A percentile compares a stretch with the other conserved stretches of the same genome.
Evolutionary conservation across 306 rosid genomes (phyloP).

Genomic region (Cicer chorassanicum): DNA sequence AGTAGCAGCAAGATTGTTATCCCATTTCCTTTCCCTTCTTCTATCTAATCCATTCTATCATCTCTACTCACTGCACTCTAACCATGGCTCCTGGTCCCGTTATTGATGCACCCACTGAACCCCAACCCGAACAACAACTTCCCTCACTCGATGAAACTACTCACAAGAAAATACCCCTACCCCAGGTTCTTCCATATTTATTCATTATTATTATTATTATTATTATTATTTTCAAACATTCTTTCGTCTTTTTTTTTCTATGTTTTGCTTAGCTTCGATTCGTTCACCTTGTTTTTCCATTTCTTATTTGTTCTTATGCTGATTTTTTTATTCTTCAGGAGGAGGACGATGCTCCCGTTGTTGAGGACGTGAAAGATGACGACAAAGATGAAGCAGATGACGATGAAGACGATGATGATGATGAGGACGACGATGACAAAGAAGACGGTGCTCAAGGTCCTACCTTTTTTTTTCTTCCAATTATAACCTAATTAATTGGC

Average conservation of each 20-base stretch:
- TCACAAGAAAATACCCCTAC: conserved; percentile 51
- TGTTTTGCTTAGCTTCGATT: not conserved
- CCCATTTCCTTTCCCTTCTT: not conserved
- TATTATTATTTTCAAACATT: not conserved
- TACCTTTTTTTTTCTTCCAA: not conserved
- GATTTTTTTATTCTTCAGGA: conserved; percentile 41
- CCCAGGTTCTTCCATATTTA: conserved; percentile 44
- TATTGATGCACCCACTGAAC: conserved; percentile 56
- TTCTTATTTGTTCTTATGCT: not conserved
- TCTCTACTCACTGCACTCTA: not conserved
- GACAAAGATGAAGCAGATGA: conserved; percentile 60
- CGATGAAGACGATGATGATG: conserved; percentile 63
- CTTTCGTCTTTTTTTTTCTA: too few species aligned
- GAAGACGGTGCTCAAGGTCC: conserved; percentile 70
- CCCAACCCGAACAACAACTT: conserved; percentile 43
- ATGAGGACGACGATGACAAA: conserved; percentile 65
- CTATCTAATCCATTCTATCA: conserved; percentile 6
- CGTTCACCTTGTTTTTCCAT: not conserved
- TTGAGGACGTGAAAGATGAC: conserved; percentile 80
- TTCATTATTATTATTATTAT: not conserved
- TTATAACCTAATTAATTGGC: not conserved
- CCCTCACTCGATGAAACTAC: conserved; percentile 49
- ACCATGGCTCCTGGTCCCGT: conserved; percentile 82
- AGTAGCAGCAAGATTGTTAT: not conserved
- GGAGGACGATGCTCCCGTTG: conserved; percentile 62